These are phyloP conservation scores for Wickerhamiella infanticola DNA, from an alignment of 1,139 yeast genomes.

Conservation along the genomic window DNA sequence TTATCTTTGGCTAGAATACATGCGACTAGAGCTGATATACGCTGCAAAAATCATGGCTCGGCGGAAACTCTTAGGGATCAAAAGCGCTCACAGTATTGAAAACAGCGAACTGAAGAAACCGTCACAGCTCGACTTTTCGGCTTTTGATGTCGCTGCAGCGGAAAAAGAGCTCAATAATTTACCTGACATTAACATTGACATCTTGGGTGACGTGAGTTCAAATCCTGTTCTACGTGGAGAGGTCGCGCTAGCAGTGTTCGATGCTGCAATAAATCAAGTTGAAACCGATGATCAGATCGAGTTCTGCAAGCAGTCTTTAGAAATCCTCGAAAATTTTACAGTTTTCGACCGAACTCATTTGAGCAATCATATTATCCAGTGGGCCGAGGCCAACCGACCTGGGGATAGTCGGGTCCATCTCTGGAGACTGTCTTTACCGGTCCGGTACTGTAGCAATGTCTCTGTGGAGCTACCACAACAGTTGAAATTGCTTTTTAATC, in stretches of 20 bases:
- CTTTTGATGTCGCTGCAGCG: slow-evolving; percentile 23
- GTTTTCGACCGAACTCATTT: slow-evolving; percentile 57
- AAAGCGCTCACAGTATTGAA: slow-evolving; percentile 25
- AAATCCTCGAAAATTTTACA: slow-evolving; percentile 47
- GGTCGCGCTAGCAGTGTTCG: slow-evolving; percentile 68
- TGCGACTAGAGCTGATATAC: slow-evolving; percentile 75
- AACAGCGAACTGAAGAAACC: slow-evolving; percentile 18
- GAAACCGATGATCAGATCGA: slow-evolving; percentile 7
- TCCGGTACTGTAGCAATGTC: slow-evolving; percentile 35
- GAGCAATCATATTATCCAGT: slow-evolving; percentile 45
- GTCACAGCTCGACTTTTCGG: slow-evolving; percentile 29
- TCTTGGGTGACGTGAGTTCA: slow-evolving; percentile 70
- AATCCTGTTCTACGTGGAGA: slow-evolving; percentile 89
- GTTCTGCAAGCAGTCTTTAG: slow-evolving; percentile 29
- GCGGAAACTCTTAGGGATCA: slow-evolving; percentile 59
- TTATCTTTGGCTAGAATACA: slow-evolving; percentile 71
- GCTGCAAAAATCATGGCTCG: slow-evolving; percentile 71
- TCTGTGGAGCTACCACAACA: slow-evolving; percentile 37
- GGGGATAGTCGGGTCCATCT: slow-evolving; percentile 30
- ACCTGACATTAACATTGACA: slow-evolving; percentile 78
- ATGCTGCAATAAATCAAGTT: slow-evolving; percentile 43
- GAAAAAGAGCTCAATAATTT: slow-evolving; percentile 39
- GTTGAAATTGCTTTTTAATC: slow-evolving; percentile 56
- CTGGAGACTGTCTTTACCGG: slow-evolving; percentile 49
- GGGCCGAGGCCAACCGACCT: slow-evolving; percentile 13